Evolutionary conservation across 2,329 filamentous ascomycete species (phyloP), one percentile per base, ranked within the genome.

Genomic region (Phoma sp.): DNA sequence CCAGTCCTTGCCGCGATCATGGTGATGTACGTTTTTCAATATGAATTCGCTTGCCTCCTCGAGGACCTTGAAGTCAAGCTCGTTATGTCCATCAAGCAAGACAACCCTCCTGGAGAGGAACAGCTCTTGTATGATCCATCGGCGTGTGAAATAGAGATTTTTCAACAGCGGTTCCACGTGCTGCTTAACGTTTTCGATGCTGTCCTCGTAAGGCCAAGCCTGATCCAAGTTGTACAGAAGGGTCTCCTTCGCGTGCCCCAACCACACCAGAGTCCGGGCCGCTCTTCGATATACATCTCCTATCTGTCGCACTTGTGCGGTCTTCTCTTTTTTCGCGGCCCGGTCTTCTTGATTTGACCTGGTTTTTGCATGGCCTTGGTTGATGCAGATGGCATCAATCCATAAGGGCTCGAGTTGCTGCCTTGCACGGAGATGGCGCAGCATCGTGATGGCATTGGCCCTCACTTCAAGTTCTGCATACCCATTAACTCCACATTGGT

Each of bases 41-140:
- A 45, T 26, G 29, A 34, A 34, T 7, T 45, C 30, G 15, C 42
- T 36, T 12, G 42, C 30, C 14, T 34, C 30, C 32, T 25, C 20
- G 11, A 45, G 42, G 5, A 45, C 21, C 14, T 18, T 12, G 30
- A 45, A 45, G 42, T 45, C 20, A 9, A 34, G 4, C 5, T 25
- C 21, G 3, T 11, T 4, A 21, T 45, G 9, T 18, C 21, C 5
- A 25, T 34, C 42, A 10, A 34, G 30, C 21, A 45, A 14, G 21
- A 25, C 9, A 12, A 45, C 29, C 6, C 34, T 34, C 30, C 17
- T 45, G 30, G 42, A 45, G 20, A 45, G 14, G 9, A 34, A 45
- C 18, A 45, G 18, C 29, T 34, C 42, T 14, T 45, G 42, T 17
- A 45, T 45, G n/a, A 45, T 34, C 42, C 42, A 45, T 17, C 42